Evolutionary conservation across 305 asterid species (phyloP).

Genomic region (Fraxinus xanthoxyloides): DNA sequence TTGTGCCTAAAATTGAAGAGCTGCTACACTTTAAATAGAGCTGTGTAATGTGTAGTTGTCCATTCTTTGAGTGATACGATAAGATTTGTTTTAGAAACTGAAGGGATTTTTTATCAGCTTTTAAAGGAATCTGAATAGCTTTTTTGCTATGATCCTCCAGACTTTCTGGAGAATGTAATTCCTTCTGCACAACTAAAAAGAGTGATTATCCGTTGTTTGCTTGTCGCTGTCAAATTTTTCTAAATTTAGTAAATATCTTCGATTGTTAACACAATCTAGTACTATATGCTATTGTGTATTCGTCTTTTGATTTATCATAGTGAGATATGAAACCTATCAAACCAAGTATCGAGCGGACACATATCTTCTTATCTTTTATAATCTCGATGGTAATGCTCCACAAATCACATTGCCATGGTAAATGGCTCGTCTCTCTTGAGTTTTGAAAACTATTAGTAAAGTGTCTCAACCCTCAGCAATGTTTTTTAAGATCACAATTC

Average conservation of each 20-base stretch:
- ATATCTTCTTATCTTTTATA: neutral
- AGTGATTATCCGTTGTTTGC: conserved; percentile 3
- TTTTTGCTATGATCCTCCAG: neutral
- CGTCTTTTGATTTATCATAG: neutral
- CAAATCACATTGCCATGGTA: neutral
- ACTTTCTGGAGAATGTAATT: conserved; percentile 23
- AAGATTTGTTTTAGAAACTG: conserved; percentile 6
- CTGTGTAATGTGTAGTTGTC: neutral
- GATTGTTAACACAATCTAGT: neutral
- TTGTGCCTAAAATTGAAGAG: conserved; percentile 15
- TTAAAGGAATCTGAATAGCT: neutral
- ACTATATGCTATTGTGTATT: neutral
- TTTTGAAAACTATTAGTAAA: neutral
- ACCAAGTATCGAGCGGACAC: neutral
- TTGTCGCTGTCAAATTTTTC: conserved; percentile 6
- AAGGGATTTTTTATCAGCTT: neutral
- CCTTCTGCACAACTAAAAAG: conserved; percentile 2
- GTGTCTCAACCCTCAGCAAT: neutral
- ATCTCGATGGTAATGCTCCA: neutral
- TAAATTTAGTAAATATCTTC: neutral
- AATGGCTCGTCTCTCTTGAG: neutral
- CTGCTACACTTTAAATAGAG: conserved; percentile 17
- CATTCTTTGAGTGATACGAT: neutral
- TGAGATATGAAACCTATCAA: neutral
- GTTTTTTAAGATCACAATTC: neutral